Conservation (phyloP, 257 asterid species). For the Solanum chmielewskii region DNA sequence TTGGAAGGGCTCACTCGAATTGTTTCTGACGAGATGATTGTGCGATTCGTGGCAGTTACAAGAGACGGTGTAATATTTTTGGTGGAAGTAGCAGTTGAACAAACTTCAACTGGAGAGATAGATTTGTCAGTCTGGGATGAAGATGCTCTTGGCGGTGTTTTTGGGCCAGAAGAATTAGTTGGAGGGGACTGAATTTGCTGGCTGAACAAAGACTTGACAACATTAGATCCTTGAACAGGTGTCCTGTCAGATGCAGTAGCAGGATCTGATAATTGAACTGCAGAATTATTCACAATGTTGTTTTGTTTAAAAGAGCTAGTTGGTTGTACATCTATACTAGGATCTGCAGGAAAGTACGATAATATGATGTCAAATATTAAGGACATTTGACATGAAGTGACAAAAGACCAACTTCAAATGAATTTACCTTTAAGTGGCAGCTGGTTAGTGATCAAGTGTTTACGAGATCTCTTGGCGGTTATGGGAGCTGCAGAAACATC, state of each 20-base stretch:
- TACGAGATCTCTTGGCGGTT: constrained; percentile 48
- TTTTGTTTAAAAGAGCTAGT: constrained; percentile 18
- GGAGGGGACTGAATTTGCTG: constrained; percentile 52
- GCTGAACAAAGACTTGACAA: constrained; percentile 69
- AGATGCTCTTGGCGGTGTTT: constrained; percentile 67
- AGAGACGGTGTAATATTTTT: constrained; percentile 34
- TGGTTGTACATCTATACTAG: constrained; percentile 14
- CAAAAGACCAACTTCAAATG: neutral
- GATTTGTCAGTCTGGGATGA: constrained; percentile 56
- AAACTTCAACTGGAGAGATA: constrained; percentile 32
- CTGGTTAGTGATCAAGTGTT: constrained; percentile 10
- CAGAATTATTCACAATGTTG: constrained; percentile 2
- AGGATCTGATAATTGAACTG: constrained; percentile 16
- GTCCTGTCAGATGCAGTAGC: constrained; percentile 13
- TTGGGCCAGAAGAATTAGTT: constrained; percentile 50
- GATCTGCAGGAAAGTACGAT: constrained; percentile 19
- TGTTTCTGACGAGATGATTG: constrained; percentile 71
- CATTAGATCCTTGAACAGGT: constrained; percentile 47
- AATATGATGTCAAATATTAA: neutral
- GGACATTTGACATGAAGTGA: neutral
- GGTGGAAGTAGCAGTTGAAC: constrained; percentile 43
- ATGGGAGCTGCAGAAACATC: constrained; percentile 17
- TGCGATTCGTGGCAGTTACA: constrained; percentile 59
- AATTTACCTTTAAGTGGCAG: constrained; percentile 37
- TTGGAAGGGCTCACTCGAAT: constrained; percentile 72